Percentiles rank a stretch among this genome's conserved stretches.
These are phyloP conservation scores for Stephania japonica DNA, from an alignment of 164 flowering plant genomes.

Conservation along the genomic window DNA sequence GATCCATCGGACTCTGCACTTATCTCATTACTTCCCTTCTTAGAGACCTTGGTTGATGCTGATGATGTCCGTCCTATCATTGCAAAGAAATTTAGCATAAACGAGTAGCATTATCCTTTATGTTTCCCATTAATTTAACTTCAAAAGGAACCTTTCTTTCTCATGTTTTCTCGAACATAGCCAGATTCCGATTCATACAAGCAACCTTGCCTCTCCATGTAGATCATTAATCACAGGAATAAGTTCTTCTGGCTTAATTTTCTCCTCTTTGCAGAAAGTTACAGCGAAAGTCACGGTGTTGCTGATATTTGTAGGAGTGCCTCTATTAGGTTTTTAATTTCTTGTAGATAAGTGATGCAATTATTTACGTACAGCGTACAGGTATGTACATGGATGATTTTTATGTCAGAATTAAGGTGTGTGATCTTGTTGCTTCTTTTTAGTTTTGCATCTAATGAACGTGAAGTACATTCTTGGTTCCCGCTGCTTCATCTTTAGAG, in stretches of 20 bases:
- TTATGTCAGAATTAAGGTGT: conserved; percentile 1
- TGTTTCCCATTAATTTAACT: conserved; percentile 17
- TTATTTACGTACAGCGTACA: conserved; percentile 7
- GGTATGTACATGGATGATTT: conserved; percentile 12
- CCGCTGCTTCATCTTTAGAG: not conserved
- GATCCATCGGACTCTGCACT: conserved; percentile 70
- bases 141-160: conserved; percentile 16
- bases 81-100: conserved; percentile 73
- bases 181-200: conserved; percentile 15
- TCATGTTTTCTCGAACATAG: conserved; percentile 11
- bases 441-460: not conserved
- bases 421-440: conserved; percentile 2
- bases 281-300: conserved; percentile 3
- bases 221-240: conserved; percentile 20
- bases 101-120: conserved; percentile 43
- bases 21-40: conserved; percentile 62
- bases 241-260: conserved; percentile 17
- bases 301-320: not conserved
- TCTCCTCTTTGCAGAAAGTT: conserved; percentile 11
- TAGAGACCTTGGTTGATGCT: conserved; percentile 67
- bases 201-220: conserved; percentile 9
- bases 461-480: not conserved
- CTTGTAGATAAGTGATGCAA: conserved; percentile 7
- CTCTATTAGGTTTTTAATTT: not conserved
- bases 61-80: conserved; percentile 96